These are phyloP conservation scores for Globisporangium recalcitrans DNA, from an alignment of 352 stramenopile species.

Conservation along the genomic window DNA sequence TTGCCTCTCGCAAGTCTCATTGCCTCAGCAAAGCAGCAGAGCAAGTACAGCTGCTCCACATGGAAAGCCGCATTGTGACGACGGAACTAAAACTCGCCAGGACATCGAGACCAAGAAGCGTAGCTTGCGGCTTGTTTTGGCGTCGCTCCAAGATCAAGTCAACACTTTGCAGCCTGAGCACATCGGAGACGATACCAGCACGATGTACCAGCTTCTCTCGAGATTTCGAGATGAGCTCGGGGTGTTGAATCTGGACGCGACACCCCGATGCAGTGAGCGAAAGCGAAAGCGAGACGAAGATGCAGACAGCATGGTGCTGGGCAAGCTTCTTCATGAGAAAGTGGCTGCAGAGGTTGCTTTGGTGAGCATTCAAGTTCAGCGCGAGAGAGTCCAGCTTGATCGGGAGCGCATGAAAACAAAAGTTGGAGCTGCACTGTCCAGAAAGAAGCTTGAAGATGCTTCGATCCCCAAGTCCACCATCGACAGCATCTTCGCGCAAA, in stretches of 20 bases:
- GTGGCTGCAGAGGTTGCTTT: slow-evolving; percentile 14
- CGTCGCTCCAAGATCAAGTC: slow-evolving; percentile 11
- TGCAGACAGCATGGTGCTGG: slow-evolving; percentile 19
- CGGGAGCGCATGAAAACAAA: slow-evolving; percentile 32
- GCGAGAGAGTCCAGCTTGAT: slow-evolving; percentile 15
- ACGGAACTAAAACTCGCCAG: neutral
- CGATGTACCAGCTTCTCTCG: slow-evolving; percentile 9
- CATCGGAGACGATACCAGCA: neutral
- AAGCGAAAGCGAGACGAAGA: slow-evolving; percentile 16
- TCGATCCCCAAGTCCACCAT: slow-evolving; percentile 20
- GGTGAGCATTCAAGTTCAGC: slow-evolving; percentile 28
- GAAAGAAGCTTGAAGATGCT: slow-evolving; percentile 29
- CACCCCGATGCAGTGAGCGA: neutral
- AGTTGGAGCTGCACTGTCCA: slow-evolving; percentile 24
- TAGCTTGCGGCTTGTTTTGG: slow-evolving; percentile 2
- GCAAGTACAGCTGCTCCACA: neutral
- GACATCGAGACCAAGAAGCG: neutral
- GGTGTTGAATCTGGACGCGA: slow-evolving; percentile 18
- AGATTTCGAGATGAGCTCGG: slow-evolving; percentile 27
- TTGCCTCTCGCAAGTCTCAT: neutral
- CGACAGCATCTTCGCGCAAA: slow-evolving; percentile 19
- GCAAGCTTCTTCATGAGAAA: slow-evolving; percentile 16
- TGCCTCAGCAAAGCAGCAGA: neutral
- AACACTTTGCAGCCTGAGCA: slow-evolving; percentile 10
- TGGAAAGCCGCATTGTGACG: neutral